These are phyloP conservation scores for Triticum turgidum DNA, from an alignment of 176 grass and related monocot genomes.

Conservation along the genomic window DNA sequence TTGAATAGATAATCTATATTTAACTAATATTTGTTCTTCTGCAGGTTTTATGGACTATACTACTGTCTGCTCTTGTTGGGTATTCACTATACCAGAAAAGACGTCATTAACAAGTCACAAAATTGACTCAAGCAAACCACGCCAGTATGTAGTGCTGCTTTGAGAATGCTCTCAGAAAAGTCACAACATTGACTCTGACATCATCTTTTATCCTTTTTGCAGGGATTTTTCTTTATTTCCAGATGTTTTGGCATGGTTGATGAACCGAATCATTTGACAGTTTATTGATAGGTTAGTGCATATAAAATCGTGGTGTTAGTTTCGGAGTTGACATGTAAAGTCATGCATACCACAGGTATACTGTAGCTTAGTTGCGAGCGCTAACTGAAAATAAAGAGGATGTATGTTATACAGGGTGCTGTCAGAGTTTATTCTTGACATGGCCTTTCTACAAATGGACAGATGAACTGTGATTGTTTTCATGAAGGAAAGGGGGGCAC, in stretches of 20 bases:
- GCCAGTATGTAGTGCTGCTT: background rate
- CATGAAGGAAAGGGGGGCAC: background rate
- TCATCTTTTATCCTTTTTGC: conserved; percentile 1
- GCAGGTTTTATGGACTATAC: conserved; percentile 93
- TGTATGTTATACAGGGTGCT: background rate
- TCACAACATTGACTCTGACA: background rate
- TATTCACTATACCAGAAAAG: conserved; percentile 87
- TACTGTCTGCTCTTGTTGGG: conserved; percentile 94
- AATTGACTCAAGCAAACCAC: conserved; percentile 11
- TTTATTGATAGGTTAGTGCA: conserved; percentile 27
- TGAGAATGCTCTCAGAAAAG: background rate
- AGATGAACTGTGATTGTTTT: background rate
- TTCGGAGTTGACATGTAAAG: conserved; percentile 12
- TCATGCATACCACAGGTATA: conserved; percentile 26
- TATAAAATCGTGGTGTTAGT: conserved; percentile 18
- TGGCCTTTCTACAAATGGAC: background rate
- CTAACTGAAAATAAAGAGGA: background rate
- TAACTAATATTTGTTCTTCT: background rate
- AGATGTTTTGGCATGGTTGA: conserved; percentile 23
- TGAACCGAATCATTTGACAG: background rate
- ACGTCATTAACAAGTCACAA: conserved; percentile 39
- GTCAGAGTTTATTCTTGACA: background rate
- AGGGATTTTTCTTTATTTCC: background rate
- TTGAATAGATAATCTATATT: background rate
- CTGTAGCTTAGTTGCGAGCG: conserved; percentile 8